Base-by-base conservation (phyloP, 2,329 filamentous ascomycete species). In the Aspergillus arachidicola region DNA sequence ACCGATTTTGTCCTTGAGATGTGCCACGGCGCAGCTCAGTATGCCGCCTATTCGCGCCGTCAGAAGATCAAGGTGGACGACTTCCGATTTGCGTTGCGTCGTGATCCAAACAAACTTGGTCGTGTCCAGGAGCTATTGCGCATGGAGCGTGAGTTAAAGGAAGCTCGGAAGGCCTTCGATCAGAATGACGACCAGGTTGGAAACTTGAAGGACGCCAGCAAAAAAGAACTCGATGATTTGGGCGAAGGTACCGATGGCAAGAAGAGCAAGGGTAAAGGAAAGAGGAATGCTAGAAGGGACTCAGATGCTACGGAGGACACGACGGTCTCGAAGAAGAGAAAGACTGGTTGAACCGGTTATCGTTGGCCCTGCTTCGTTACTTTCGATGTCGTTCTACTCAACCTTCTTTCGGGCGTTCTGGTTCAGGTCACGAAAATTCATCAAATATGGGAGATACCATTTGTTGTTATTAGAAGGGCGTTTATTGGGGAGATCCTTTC, bases 41-140 rank as follows among this genome's bases (percentile, higher is more conserved):
- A 90, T 59, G 95, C 95, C 0, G 89, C 92, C 76, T 92, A 96
- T 78, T 89, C 91, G 2, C 91, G 93, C 0, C 91, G 95, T 2
- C 92, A 96, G 73, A 99, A 99, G 81, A 93, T 99, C 80, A 99
- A 99, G 78, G 92, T 96, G 73, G 94, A 97, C 73, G 95, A 99
- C 79, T 97, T 99, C 81, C 93, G 96, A 74, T 99, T 96, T 79
- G 93, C 93, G 45, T 87, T 98, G 70, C 87, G 95, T 36, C 88
- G 91, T 67, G 96, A 98, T 73, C 89, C 91, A 10, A 84, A 87
- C 63, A 96, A 96, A 76, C 83, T 98, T 50, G 95, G 95, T 56
- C 89, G 94, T 72, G 93, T 98, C 60, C 89, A 92, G 75, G 93
- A 97, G 81, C 87, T 96, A 73, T 86, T 97, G 69, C 91, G 92